These are phyloP conservation scores for Macroventuria anomochaeta DNA, from an alignment of 2,329 filamentous ascomycete species.

Conservation along the genomic window DNA sequence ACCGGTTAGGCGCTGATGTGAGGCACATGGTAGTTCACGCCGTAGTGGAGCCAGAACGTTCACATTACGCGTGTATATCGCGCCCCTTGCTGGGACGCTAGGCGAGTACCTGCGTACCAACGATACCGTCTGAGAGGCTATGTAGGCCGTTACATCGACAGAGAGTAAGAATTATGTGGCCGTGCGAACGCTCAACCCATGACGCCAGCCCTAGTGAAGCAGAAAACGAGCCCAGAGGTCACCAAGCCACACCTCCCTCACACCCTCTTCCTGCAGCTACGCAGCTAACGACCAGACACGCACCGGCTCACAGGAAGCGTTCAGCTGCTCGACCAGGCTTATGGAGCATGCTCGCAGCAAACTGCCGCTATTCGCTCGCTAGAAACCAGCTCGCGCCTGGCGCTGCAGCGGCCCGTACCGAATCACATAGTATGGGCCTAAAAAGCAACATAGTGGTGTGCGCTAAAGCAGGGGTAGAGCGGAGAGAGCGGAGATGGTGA, in stretches of 20 bases:
- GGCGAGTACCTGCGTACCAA: neutral
- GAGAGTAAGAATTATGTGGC: conserved; percentile 6
- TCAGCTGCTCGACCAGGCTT: neutral
- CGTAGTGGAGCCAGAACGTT: conserved; percentile 3
- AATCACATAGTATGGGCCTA: conserved; percentile 28
- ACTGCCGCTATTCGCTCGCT: conserved; percentile 40
- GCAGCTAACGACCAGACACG: neutral
- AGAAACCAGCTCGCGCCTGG: conserved; percentile 33
- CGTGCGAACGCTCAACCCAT: neutral
- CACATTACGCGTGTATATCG: conserved; percentile 17
- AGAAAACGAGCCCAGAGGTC: neutral
- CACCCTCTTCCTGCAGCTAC: neutral
- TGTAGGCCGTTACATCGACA: conserved; percentile 34
- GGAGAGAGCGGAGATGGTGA: conserved; percentile 29
- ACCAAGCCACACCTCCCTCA: neutral
- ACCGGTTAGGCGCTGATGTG: conserved; percentile 11
- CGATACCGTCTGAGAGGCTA: conserved; percentile 11
- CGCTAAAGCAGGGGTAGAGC: conserved; percentile 41
- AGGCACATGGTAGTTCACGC: conserved; percentile 14
- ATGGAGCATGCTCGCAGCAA: neutral
- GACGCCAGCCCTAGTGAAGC: conserved; percentile 3
- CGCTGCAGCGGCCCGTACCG: conserved; percentile 47
- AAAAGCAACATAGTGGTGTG: conserved; percentile 37
- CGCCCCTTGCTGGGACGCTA: neutral
- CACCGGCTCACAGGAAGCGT: neutral